Evolutionary conservation across 2,329 filamentous ascomycete species (phyloP), one percentile per base, ranked within the genome.

Genomic region (Chaetothyriales sp.): DNA sequence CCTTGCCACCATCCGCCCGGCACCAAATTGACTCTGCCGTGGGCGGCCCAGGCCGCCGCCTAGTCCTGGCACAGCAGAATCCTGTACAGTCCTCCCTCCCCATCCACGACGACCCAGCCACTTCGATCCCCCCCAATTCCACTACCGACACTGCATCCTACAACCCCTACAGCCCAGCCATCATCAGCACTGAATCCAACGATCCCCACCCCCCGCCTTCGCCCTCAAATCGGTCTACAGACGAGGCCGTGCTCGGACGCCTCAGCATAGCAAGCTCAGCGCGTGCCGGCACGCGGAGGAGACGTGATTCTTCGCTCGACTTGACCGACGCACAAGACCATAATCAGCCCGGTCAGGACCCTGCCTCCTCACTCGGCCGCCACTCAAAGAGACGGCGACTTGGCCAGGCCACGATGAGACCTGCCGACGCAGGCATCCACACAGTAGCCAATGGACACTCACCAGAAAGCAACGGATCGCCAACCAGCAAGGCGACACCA

Each of bases 61-160:
- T 79, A 80, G 81, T 80, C 76, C 82, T 86, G 83, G 83, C 82
- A 76, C 76, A 83, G 78, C 76, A 79, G 73, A 72, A 64, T 66
- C 71, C 76, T 69, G 71, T 70, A 65, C 68, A 70, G 66, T 67
- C 70, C 68, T 72, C 77, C 75, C 77, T 75, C 75, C 72, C 75
- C 78, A 73, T 75, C 73, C 70, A 82, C 78, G 81, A 81, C 80
- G 68, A 75, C 73, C 76, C 78, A 74, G 68, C 75, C 70, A 73
- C 70, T 65, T 73, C 77, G 73, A 75, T 70, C 59, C 66, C 70
- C 67, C 67, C 72, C 61, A 65, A 69, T 63, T 66, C 67, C 66
- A 63, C 75, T 67, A 64, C 72, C 62, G 71, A 66, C 70, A 68
- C 69, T 61, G 65, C 64, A 58, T 55, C 67, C 66, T 71, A 72